Percentiles rank a stretch among this genome's conserved stretches.
Evolutionary conservation across 768 basidiomycete genomes (phyloP).

Genomic region (Xerocomus spinulosus): DNA sequence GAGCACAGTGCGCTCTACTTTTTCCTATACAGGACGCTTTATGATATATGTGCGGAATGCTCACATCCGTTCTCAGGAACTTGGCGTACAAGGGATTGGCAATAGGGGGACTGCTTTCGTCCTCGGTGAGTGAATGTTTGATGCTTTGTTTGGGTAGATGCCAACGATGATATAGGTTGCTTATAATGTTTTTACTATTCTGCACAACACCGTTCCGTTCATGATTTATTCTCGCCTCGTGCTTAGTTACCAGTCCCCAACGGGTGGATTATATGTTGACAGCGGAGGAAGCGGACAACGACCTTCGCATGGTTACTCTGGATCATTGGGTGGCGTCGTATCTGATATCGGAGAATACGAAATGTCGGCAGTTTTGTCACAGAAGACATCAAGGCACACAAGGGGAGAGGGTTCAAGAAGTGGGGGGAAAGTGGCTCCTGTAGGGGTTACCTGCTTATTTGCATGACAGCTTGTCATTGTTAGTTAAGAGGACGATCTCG

Average conservation of each 20-base stretch:
- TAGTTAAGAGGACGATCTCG: too few species aligned
- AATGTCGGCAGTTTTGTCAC: background rate
- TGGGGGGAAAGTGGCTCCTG: background rate
- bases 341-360: background rate
- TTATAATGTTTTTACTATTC: background rate
- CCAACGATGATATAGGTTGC: background rate
- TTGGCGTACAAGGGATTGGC: background rate
- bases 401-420: background rate
- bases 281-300: background rate
- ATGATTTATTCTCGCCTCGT: constrained; percentile 8
- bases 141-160: background rate
- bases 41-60: background rate
- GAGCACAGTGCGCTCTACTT: constrained; percentile 10
- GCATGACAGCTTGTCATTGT: too few species aligned
- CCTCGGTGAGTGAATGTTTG: background rate
- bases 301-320: background rate
- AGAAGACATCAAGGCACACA: too few species aligned
- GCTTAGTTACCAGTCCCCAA: background rate
- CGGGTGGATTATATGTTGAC: background rate
- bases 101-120: background rate
- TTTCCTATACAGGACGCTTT: constrained; percentile 1
- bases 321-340: background rate
- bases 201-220: constrained; percentile 2
- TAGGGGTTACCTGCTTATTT: too few species aligned
- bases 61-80: background rate